A percentile compares a stretch with the other conserved stretches of the same genome.
Conservation (phyloP, 768 basidiomycete genomes). For the Saitozyma sp. region DNA sequence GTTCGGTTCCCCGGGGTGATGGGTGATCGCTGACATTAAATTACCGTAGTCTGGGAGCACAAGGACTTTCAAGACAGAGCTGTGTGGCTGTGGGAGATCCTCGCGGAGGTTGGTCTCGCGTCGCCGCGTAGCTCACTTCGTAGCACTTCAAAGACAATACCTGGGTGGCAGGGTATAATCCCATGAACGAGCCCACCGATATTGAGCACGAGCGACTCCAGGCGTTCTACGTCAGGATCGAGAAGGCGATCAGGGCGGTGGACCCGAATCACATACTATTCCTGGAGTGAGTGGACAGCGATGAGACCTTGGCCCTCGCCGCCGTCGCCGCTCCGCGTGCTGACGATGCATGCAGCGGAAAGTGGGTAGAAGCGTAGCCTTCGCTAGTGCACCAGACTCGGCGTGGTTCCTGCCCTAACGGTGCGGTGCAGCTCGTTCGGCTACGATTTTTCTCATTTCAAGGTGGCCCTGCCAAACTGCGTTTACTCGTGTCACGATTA, state of each 20-base stretch:
- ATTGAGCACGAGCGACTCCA: slow-evolving; percentile 65
- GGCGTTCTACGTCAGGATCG: slow-evolving; percentile 68
- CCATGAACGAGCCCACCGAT: slow-evolving; percentile 80
- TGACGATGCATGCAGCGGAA: slow-evolving; percentile 49
- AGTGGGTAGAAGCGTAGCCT: not conserved
- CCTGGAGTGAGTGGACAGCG: slow-evolving; percentile 57
- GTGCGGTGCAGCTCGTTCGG: slow-evolving; percentile 67
- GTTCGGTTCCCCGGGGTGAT: not conserved
- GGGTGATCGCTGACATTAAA: not conserved
- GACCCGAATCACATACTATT: slow-evolving; percentile 73
- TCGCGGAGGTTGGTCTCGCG: slow-evolving; percentile 56
- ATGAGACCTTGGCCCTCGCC: not conserved
- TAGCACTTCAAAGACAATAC: slow-evolving; percentile 69
- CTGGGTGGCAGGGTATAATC: slow-evolving; percentile 85
- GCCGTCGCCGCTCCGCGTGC: not conserved
- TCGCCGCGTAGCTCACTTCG: slow-evolving; percentile 6
- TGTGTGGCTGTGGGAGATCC: slow-evolving; percentile 73
- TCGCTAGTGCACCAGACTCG: not conserved
- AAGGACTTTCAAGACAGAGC: slow-evolving; percentile 79
- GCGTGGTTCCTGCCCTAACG: not conserved
- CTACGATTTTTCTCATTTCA: slow-evolving; percentile 50
- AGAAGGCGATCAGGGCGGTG: slow-evolving; percentile 69
- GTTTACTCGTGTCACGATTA: slow-evolving; percentile 80
- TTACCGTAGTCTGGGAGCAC: slow-evolving; percentile 67
- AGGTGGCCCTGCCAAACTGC: slow-evolving; percentile 65